Conservation (phyloP, 169 alveolate genomes). For the Plasmodium chabaudi region DNA sequence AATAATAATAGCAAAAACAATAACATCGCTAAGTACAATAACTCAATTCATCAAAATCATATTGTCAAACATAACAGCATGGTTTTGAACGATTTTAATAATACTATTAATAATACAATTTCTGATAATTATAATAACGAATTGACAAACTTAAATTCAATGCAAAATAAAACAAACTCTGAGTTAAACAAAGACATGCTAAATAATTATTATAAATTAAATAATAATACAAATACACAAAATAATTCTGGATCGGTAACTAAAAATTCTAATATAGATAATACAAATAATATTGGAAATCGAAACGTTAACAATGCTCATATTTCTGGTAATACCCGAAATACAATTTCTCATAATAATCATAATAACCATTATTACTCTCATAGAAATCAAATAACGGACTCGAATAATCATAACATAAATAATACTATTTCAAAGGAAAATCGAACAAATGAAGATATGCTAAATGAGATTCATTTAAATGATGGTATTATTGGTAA, state of each 20-base stretch:
- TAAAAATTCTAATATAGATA: not conserved
- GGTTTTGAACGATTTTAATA: conserved; percentile 16
- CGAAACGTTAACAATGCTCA: not conserved
- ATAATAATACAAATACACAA: conserved; percentile 38
- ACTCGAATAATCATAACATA: not conserved
- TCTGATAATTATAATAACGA: conserved; percentile 9
- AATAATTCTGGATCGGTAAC: conserved; percentile 40
- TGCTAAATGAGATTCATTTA: not conserved
- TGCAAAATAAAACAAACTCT: conserved; percentile 9
- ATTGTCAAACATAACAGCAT: conserved; percentile 18
- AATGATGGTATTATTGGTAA: not conserved
- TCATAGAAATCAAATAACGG: not conserved
- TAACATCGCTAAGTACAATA: not conserved
- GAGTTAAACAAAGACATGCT: conserved; percentile 37
- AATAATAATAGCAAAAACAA: conserved; percentile 12
- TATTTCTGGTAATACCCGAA: not conserved
- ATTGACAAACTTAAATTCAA: not conserved
- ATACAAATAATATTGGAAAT: conserved; percentile 2
- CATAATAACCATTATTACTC: not conserved
- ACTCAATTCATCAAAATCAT: not conserved
- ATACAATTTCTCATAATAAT: not conserved
- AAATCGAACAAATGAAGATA: conserved; percentile 3
- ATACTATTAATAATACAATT: conserved; percentile 2
- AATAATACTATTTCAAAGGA: not conserved
- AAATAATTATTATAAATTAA: conserved; percentile 34